Conservation (phyloP, 192 early-diverging fungal genomes). For the Backusella tarrabulga region DNA sequence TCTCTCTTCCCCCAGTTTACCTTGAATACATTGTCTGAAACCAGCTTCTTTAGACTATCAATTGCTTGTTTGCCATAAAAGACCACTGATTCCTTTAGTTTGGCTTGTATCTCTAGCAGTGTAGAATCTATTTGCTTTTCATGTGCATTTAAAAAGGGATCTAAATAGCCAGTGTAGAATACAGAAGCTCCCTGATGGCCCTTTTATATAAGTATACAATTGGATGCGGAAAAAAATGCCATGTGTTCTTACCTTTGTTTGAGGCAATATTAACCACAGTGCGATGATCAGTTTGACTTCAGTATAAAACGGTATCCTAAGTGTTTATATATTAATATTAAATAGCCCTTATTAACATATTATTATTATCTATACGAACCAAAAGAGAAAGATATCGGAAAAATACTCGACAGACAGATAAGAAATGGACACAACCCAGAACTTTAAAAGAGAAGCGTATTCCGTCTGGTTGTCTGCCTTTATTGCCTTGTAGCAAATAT, state of each 20-base stretch:
- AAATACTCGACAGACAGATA: conserved; percentile 32
- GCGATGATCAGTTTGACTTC: conserved; percentile 26
- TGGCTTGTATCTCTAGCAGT: conserved; percentile 23
- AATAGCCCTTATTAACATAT: not conserved
- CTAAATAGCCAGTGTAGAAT: conserved; percentile 15
- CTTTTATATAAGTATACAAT: not conserved
- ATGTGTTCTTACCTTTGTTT: conserved; percentile 24
- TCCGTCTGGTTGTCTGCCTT: conserved; percentile 25
- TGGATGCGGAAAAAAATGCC: too few species aligned
- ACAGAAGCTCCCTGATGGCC: conserved; percentile 19
- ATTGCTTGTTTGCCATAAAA: conserved; percentile 25
- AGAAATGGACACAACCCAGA: conserved; percentile 31
- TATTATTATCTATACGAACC: not conserved
- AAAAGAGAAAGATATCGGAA: conserved; percentile 35
- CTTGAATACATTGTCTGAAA: conserved; percentile 23
- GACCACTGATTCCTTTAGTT: conserved; percentile 7
- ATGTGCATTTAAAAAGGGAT: conserved; percentile 26
- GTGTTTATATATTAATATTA: too few species aligned
- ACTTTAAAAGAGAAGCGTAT: conserved; percentile 30
- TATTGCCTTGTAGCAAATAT: conserved; percentile 36
- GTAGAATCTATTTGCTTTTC: conserved; percentile 26
- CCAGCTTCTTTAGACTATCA: conserved; percentile 12
- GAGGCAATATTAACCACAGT: conserved; percentile 35
- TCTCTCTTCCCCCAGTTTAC: not conserved
- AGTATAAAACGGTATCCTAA: conserved; percentile 35